phyloP scores from a whole-genome alignment of 139 green algal genomes.

The Volvox africanus region DNA sequence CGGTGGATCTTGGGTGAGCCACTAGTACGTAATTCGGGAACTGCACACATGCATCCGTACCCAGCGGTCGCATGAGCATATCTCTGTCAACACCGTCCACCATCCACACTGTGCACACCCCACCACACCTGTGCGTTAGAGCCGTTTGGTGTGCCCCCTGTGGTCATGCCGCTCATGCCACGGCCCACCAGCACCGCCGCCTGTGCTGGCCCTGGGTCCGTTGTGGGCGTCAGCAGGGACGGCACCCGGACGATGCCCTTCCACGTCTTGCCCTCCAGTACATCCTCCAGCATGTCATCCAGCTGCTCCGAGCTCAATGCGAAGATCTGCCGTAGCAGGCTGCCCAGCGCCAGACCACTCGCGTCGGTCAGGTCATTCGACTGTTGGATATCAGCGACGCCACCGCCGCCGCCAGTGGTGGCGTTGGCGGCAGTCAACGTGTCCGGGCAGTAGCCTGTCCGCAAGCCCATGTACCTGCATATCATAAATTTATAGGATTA shows the following conservation, averaged over 20 bases:
- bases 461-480: slow-evolving; percentile 43
- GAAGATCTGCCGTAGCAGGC: slow-evolving; percentile 24
- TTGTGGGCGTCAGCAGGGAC: slow-evolving; percentile 18
- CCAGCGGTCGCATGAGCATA: no score
- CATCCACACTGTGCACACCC: no score
- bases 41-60: no score
- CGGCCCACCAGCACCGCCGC: background rate
- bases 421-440: background rate
- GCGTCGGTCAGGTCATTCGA: background rate
- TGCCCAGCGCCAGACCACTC: slow-evolving; percentile 11
- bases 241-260: slow-evolving; percentile 43
- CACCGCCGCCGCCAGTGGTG: background rate
- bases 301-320: slow-evolving; percentile 17
- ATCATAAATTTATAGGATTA: no score
- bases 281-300: slow-evolving; percentile 36
- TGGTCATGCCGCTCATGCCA: background rate
- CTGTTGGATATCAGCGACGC: background rate
- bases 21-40: no score
- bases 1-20: no score
- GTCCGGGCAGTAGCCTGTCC: background rate
- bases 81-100: no score
- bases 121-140: background rate
- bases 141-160: background rate
- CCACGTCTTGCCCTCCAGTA: slow-evolving; percentile 40
- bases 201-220: slow-evolving; percentile 2